Percentiles rank a stretch among this genome's conserved stretches.
phyloP scores from a whole-genome alignment of 1,284 basidiomycete species.

The Austroboletus rostrupii region DNA sequence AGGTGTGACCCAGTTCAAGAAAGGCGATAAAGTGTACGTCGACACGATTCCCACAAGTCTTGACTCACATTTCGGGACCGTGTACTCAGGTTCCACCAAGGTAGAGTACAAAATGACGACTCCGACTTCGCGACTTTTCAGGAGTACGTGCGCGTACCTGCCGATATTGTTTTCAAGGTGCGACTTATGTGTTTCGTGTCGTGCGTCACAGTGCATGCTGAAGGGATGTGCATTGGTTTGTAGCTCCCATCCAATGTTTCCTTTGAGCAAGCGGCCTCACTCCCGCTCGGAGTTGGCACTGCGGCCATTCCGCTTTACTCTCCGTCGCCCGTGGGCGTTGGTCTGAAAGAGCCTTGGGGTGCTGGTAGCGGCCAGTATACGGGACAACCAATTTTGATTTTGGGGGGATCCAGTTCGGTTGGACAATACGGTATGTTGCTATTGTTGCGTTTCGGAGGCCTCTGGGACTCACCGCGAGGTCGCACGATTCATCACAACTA shows the following conservation, averaged over 20 bases:
- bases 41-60: too few relatives aligned
- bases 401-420: constrained; percentile 36
- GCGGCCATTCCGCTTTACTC: constrained; percentile 20
- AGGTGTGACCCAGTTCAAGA: constrained; percentile 37
- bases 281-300: constrained; percentile 14
- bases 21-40: constrained; percentile 47
- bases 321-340: constrained; percentile 18
- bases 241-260: constrained; percentile 22
- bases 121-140: constrained; percentile 27
- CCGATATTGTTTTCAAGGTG: constrained; percentile 30
- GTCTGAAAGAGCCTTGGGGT: constrained; percentile 24
- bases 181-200: background rate
- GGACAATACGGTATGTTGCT: constrained; percentile 32
- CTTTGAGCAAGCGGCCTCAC: constrained; percentile 25
- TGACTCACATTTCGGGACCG: too few relatives aligned
- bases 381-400: constrained; percentile 31
- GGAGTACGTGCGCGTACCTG: constrained; percentile 29
- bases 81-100: constrained; percentile 17
- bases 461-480: background rate
- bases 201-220: background rate
- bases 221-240: background rate
- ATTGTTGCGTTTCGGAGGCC: too few relatives aligned
- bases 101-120: constrained; percentile 6
- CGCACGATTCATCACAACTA: constrained; percentile 10
- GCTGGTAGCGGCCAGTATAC: constrained; percentile 18